Evolutionary conservation across 2,329 filamentous ascomycete genomes (phyloP).

Genomic region (Aureobasidium melanogenum): DNA sequence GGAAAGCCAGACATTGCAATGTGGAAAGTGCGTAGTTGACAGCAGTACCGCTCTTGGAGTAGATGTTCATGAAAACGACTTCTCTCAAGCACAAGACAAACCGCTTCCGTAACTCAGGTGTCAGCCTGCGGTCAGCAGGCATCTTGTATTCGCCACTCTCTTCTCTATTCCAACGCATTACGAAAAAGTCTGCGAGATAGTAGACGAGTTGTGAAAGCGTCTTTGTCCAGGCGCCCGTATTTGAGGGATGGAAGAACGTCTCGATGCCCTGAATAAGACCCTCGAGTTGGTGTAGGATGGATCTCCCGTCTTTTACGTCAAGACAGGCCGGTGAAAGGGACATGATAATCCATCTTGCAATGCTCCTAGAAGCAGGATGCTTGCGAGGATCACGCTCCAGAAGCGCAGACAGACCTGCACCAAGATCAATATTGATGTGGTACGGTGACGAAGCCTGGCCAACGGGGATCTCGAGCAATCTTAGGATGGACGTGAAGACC

Average conservation of each 20-base stretch:
- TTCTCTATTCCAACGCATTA: slow-evolving; percentile 95
- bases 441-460: slow-evolving; percentile 94
- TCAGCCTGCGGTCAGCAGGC: slow-evolving; percentile 70
- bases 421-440: slow-evolving; percentile 66
- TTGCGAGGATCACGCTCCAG: slow-evolving; percentile 90
- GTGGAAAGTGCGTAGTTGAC: slow-evolving; percentile 88
- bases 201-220: slow-evolving; percentile 84
- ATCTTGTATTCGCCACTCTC: slow-evolving; percentile 85
- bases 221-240: slow-evolving; percentile 84
- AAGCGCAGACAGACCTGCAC: slow-evolving; percentile 73
- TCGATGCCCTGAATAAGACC: slow-evolving; percentile 90
- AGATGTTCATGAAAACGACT: slow-evolving; percentile 96
- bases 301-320: slow-evolving; percentile 55
- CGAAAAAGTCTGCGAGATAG: slow-evolving; percentile 90
- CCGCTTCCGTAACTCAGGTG: slow-evolving; percentile 68
- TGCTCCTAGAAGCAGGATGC: slow-evolving; percentile 83
- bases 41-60: slow-evolving; percentile 86
- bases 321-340: slow-evolving; percentile 80
- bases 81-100: slow-evolving; percentile 86
- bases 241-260: slow-evolving; percentile 98
- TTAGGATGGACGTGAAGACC: slow-evolving; percentile 83
- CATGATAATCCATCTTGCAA: slow-evolving; percentile 87
- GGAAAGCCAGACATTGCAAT: slow-evolving; percentile 77
- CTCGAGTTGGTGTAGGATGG: slow-evolving; percentile 76
- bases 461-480: slow-evolving; percentile 89